Evolutionary conservation across 495 filamentous ascomycete species (phyloP).

Genomic region (Aspergillus steynii): DNA sequence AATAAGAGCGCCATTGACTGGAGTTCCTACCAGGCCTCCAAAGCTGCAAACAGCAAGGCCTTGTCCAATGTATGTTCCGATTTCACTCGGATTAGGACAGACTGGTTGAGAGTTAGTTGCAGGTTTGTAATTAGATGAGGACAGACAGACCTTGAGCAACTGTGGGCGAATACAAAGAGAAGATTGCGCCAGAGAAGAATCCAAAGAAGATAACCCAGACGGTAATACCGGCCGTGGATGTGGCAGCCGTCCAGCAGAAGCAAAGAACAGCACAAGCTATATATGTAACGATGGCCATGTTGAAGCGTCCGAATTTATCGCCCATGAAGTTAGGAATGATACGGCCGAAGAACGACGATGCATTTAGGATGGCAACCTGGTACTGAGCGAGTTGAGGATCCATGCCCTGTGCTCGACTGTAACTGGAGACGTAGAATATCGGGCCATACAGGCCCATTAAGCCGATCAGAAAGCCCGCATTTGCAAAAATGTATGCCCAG

Average conservation of each 20-base stretch:
- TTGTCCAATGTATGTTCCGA: conserved; percentile 49
- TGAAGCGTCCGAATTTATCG: conserved; percentile 25
- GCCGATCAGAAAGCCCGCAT: conserved; percentile 17
- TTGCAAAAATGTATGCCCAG: conserved; percentile 12
- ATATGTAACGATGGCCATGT: conserved; percentile 13
- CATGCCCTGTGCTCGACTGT: conserved; percentile 17
- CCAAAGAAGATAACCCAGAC: conserved; percentile 56
- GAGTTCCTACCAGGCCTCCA: conserved; percentile 23
- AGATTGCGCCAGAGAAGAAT: conserved; percentile 54
- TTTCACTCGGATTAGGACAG: conserved; percentile 28
- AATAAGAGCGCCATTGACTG: conserved; percentile 26
- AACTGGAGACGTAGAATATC: conserved; percentile 23
- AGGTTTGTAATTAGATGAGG: background rate
- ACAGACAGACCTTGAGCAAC: conserved; percentile 13
- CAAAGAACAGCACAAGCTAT: conserved; percentile 12
- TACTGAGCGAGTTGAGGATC: conserved; percentile 16
- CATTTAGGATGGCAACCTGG: conserved; percentile 23
- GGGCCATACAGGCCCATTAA: conserved; percentile 20
- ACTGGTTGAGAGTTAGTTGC: background rate
- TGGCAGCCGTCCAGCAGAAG: conserved; percentile 49
- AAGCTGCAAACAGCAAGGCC: conserved; percentile 16
- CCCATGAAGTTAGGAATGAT: conserved; percentile 21
- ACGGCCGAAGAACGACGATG: conserved; percentile 25
- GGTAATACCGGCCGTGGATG: conserved; percentile 44
- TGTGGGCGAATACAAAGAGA: conserved; percentile 37